Evolutionary conservation across 129 eudicot species (phyloP).

Genomic region (Flaveria linearis): DNA sequence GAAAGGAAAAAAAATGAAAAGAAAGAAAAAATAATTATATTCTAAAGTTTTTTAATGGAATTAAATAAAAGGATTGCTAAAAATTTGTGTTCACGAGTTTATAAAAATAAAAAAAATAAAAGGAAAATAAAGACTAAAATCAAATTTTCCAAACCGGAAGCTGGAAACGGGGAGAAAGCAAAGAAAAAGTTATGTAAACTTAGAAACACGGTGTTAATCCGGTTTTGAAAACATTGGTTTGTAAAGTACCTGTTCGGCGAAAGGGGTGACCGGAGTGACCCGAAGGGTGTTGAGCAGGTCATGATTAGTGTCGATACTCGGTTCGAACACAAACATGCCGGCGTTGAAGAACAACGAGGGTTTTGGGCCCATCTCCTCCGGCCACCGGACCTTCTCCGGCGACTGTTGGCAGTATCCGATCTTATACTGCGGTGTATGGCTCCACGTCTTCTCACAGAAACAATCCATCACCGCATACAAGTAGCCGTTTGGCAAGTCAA

Average conservation of each 20-base stretch:
- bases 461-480: conserved; percentile 87
- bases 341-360: conserved; percentile 73
- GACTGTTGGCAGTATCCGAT: conserved; percentile 88
- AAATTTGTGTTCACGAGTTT: too few relatives aligned
- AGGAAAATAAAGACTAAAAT: too few relatives aligned
- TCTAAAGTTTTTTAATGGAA: too few relatives aligned
- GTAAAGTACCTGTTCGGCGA: conserved; percentile 72
- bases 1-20: too few relatives aligned
- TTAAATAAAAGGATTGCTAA: too few relatives aligned
- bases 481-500: conserved; percentile 62
- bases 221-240: too few relatives aligned
- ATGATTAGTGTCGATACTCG: conserved; percentile 42
- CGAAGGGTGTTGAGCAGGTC: conserved; percentile 50
- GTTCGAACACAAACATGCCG: conserved; percentile 84
- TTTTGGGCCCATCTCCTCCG: conserved; percentile 57
- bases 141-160: too few relatives aligned
- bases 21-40: too few relatives aligned
- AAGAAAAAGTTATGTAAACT: too few relatives aligned
- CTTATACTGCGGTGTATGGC: conserved; percentile 64
- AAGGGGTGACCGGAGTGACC: conserved; percentile 74
- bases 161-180: too few relatives aligned
- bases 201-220: too few relatives aligned
- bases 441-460: conserved; percentile 86
- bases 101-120: too few relatives aligned
- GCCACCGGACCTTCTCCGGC: conserved; percentile 70